These are phyloP conservation scores for Draba incana DNA, from an alignment of 345 rosid species.

Conservation along the genomic window DNA sequence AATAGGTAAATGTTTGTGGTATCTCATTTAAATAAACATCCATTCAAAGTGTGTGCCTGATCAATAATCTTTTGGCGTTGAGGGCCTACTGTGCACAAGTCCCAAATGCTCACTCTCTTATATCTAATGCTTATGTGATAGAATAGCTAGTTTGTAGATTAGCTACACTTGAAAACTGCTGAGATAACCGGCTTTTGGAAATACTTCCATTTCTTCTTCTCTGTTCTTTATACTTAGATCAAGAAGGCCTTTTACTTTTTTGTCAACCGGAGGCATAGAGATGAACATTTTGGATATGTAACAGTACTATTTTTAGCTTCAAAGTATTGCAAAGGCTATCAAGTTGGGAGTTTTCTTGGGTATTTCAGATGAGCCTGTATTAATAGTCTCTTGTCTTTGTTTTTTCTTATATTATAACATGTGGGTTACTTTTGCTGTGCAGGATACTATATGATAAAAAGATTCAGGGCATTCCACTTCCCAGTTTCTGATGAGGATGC, in stretches of 20 bases:
- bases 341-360: slow-evolving; percentile 6
- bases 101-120: neutral
- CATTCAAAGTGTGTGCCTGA: neutral
- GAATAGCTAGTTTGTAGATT: slow-evolving; percentile 13
- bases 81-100: neutral
- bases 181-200: no score
- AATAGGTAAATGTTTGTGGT: slow-evolving; percentile 61
- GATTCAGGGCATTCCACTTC: slow-evolving; percentile 89
- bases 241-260: slow-evolving; percentile 1
- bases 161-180: neutral
- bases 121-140: neutral
- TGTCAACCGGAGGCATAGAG: neutral
- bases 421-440: slow-evolving; percentile 33
- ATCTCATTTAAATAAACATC: slow-evolving; percentile 7
- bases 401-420: slow-evolving; percentile 21
- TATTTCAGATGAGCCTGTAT: neutral
- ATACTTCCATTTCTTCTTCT: no score
- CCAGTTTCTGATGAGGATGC: slow-evolving; percentile 97
- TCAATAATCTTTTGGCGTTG: slow-evolving; percentile 18
- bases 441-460: slow-evolving; percentile 88
- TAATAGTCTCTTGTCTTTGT: neutral
- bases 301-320: neutral
- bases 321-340: slow-evolving; percentile 9
- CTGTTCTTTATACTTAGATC: neutral
- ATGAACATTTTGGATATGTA: neutral